Evolutionary conservation across 2,329 filamentous ascomycete genomes (phyloP).

Genomic region (Chaetomiaceae sp.): DNA sequence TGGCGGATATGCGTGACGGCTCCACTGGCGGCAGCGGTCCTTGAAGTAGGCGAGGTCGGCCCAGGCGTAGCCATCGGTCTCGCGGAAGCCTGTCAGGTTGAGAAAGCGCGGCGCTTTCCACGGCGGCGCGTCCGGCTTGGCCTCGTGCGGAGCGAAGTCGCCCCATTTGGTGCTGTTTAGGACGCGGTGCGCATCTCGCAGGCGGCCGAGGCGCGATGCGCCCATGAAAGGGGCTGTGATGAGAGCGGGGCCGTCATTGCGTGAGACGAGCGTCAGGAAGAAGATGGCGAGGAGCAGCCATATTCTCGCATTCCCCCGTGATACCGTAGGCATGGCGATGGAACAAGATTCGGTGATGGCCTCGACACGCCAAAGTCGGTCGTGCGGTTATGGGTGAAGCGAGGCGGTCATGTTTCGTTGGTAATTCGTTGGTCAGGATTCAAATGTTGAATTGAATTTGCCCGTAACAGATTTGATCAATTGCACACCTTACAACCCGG

Average conservation of each 20-base stretch:
- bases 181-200: slow-evolving; percentile 45
- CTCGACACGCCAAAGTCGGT: neutral
- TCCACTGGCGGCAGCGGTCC: slow-evolving; percentile 57
- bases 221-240: slow-evolving; percentile 37
- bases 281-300: slow-evolving; percentile 40
- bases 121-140: slow-evolving; percentile 19
- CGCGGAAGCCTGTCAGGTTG: slow-evolving; percentile 71
- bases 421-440: too few relatives aligned
- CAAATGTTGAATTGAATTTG: too few relatives aligned
- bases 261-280: slow-evolving; percentile 38
- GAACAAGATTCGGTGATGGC: neutral
- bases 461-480: too few relatives aligned
- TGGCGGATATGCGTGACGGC: slow-evolving; percentile 42
- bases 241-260: slow-evolving; percentile 37
- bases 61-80: slow-evolving; percentile 73
- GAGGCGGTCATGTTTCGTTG: slow-evolving; percentile 1
- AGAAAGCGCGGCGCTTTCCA: slow-evolving; percentile 41
- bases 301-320: slow-evolving; percentile 35
- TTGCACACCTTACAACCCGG: too few relatives aligned
- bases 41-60: slow-evolving; percentile 62
- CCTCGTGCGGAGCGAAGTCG: slow-evolving; percentile 46
- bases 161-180: slow-evolving; percentile 54
- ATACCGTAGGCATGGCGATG: slow-evolving; percentile 32
- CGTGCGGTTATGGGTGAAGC: neutral
- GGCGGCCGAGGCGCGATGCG: slow-evolving; percentile 43